Base-by-base conservation (phyloP, 768 basidiomycete genomes). In the Russula sp. region DNA sequence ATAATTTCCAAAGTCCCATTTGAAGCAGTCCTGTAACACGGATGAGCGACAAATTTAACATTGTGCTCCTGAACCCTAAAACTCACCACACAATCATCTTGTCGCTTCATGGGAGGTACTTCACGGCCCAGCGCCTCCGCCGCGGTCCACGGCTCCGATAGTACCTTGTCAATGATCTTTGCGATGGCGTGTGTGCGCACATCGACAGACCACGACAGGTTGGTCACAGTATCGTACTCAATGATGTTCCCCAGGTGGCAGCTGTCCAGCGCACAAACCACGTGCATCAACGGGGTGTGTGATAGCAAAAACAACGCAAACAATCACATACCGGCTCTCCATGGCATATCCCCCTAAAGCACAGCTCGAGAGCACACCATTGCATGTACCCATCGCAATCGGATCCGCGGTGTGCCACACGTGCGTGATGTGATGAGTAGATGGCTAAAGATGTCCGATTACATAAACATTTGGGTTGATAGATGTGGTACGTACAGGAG, bases 341-440 rank as follows among this genome's bases (percentile, higher is more conserved):
- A 94, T 75, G 0, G 93, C 96, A 68, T 90, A 95, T 0, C 96
- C 95, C 0, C 77, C 92, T 38, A 90, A 80, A 16, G 86, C 83
- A 71, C 96, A 99, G 0, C 81, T 73, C 0, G 89, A 94, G 9
- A 81, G 76, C 1, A 88, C 77, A 13, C 92, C 93, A 13, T 77
- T 93, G 69, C 92, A 94, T 0, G 79, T 79, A 1, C 90, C 90
- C 83, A 90, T 89, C 3, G 95, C 83, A 39, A 98, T 90, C 0
- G 95, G 95, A 77, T 98, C 96, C 22, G 88, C 95, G 1, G 89
- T 98, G 70, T 98, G 88, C 69, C 90, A 96, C 8, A 98, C 79
- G 69, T 98, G 93, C 0, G 88, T 93, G 45, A 96, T 78, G 65
- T 90, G 88, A 3, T 85, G 82, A 0, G 79, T 78, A 1, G 86